A percentile compares a stretch with the other conserved stretches of the same genome.
Conservation (phyloP, 495 filamentous ascomycete species). For the Trichocladium uniseriatum region DNA sequence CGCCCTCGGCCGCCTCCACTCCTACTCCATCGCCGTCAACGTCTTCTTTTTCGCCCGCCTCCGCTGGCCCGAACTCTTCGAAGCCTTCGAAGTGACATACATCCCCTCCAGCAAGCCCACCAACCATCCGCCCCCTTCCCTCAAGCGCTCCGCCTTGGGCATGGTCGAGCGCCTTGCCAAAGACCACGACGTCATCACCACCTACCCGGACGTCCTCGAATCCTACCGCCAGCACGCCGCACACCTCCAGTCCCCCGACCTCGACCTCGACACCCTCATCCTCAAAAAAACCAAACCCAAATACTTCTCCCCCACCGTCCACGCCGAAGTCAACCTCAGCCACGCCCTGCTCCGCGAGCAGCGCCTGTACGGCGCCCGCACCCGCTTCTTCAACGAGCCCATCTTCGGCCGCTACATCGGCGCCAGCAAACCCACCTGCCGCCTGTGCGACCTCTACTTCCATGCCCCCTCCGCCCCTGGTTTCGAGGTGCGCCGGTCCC, state of each 20-base stretch:
- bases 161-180: slow-evolving; percentile 5
- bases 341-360: not conserved
- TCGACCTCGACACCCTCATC: slow-evolving; percentile 1
- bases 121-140: not conserved
- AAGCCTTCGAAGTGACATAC: slow-evolving; percentile 6
- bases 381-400: slow-evolving; percentile 16
- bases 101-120: not conserved
- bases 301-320: slow-evolving; percentile 1
- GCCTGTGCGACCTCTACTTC: slow-evolving; percentile 21
- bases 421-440: slow-evolving; percentile 23
- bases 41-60: slow-evolving; percentile 4
- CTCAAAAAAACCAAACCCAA: not conserved
- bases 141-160: not conserved
- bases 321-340: slow-evolving; percentile 13
- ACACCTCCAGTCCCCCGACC: not conserved
- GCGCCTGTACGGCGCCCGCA: not conserved
- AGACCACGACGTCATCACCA: not conserved
- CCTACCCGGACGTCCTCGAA: not conserved
- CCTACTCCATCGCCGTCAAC: slow-evolving; percentile 8
- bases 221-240: not conserved
- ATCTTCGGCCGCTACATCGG: slow-evolving; percentile 19
- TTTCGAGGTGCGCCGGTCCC: slow-evolving; percentile 7
- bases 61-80: slow-evolving; percentile 17
- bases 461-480: not conserved
- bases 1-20: slow-evolving; percentile 12